Evolutionary conservation across 306 rosid genomes (phyloP).

Genomic region (Vigna radiata): DNA sequence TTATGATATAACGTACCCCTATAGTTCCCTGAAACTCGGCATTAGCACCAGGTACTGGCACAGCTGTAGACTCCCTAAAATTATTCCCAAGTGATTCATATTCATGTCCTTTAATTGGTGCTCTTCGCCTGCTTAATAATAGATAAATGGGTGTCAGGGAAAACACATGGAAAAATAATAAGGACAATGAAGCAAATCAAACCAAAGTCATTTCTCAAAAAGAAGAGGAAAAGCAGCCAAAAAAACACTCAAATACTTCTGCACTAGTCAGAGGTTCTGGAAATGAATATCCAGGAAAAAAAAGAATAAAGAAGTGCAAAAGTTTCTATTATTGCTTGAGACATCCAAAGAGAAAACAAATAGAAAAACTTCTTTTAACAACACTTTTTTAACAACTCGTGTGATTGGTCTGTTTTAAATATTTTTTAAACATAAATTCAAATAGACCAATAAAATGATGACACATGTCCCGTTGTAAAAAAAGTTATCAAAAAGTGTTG

Average conservation of each 20-base stretch:
- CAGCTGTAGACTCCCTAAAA: slow-evolving; percentile 55
- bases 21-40: slow-evolving; percentile 57
- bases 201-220: slow-evolving; percentile 16
- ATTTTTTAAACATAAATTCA: too few relatives aligned
- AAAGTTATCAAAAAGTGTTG: too few relatives aligned
- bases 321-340: slow-evolving; percentile 24
- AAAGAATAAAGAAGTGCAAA: not conserved
- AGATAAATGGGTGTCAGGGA: slow-evolving; percentile 35
- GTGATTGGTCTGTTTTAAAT: too few relatives aligned
- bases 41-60: slow-evolving; percentile 63
- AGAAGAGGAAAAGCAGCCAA: not conserved
- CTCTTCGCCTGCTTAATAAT: slow-evolving; percentile 58
- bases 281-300: slow-evolving; percentile 13
- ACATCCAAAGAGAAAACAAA: slow-evolving; percentile 19
- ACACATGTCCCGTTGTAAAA: too few relatives aligned
- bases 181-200: slow-evolving; percentile 2
- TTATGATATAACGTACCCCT: slow-evolving; percentile 51
- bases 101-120: slow-evolving; percentile 54
- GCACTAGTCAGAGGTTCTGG: slow-evolving; percentile 1
- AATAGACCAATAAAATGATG: too few relatives aligned
- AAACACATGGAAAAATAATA: slow-evolving; percentile 13
- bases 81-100: slow-evolving; percentile 47
- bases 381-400: too few relatives aligned
- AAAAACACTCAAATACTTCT: not conserved
- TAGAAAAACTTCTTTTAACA: too few relatives aligned